Conservation (phyloP, 2,329 filamentous ascomycete species). For the Gaeumannomyces sp. region DNA sequence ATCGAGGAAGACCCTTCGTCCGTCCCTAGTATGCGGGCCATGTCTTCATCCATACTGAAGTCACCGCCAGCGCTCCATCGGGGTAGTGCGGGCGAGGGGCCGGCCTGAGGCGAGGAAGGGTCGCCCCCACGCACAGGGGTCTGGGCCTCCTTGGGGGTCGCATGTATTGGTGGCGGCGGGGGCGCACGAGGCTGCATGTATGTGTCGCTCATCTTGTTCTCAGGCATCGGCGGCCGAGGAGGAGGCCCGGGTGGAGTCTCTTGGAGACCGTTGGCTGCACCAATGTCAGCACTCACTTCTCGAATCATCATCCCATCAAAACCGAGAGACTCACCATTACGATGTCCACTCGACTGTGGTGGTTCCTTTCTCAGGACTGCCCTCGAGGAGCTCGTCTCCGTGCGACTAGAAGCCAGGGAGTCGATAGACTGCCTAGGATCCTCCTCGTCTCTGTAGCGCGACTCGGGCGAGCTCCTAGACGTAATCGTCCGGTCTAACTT, state of each 20-base stretch:
- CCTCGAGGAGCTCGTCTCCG: conserved; percentile 37
- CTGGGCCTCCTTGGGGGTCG: neutral
- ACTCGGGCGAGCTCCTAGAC: conserved; percentile 53
- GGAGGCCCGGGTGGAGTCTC: conserved; percentile 14
- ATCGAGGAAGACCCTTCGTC: conserved; percentile 76
- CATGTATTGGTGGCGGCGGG: conserved; percentile 40
- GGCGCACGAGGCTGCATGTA: conserved; percentile 55
- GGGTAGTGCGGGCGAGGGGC: conserved; percentile 57
- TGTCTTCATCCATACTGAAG: conserved; percentile 92
- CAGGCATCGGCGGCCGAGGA: conserved; percentile 25
- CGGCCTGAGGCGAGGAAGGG: conserved; percentile 37
- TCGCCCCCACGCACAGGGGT: conserved; percentile 15
- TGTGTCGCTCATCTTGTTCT: conserved; percentile 41
- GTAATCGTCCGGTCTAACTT: conserved; percentile 30
- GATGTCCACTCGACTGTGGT: conserved; percentile 29
- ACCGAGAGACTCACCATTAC: conserved; percentile 35
- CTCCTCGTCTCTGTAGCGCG: conserved; percentile 50
- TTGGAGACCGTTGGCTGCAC: conserved; percentile 30
- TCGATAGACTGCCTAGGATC: conserved; percentile 38
- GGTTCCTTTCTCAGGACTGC: conserved; percentile 61
- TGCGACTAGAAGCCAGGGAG: conserved; percentile 32
- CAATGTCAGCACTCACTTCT: conserved; percentile 15
- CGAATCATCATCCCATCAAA: neutral
- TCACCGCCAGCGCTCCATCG: conserved; percentile 76
- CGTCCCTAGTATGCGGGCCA: conserved; percentile 77